Evolutionary conservation across 2,329 filamentous ascomycete genomes (phyloP), one percentile per base, ranked within the genome.

Genomic region (Aspergillus sp.): DNA sequence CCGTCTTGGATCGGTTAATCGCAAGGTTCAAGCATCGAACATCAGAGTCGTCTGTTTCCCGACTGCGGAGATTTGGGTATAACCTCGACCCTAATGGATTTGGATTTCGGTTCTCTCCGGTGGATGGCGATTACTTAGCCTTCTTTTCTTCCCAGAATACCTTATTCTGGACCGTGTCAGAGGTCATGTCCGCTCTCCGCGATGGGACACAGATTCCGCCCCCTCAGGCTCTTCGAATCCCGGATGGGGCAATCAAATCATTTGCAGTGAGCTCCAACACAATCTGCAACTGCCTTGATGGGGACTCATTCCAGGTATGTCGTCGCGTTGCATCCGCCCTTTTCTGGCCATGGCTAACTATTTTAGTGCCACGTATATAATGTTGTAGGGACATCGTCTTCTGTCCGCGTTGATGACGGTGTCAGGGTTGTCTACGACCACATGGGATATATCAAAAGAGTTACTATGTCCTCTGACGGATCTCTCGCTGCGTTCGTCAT

Each of bases 401-500:
- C 17, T 14, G 14, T n/a, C 12, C 46, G 45, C 27, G 21, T 51
- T 27, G 39, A 44, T 39, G 40, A 51, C 4, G 54, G 39, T n/a
- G 39, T 51, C 3, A 56, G 27, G 27, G 47, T 56, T 19, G 45
- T 47, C 2, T 56, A 56, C 19, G 47, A 56, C 7, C 37, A 59
- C 12, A 47, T 60, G 19, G 61, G 61, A 12, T 51, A 57, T 35
- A 64, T 67, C 43, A 57, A 56, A 11, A 50, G 52, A 17, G 44
- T 60, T 11, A 55, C 61, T 2, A 60, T 67, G 40, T 65, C 65
- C 0, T 49, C 52, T 3, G 58, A 62, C 17, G 61, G 65, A 8
- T 44, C 43, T 14, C 31, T 60, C 0, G 41, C 54, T 5, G 61
- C 61, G 2, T 63, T 63, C 39, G 21, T 53, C 8, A 44, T 60